A percentile compares a stretch with the other conserved stretches of the same genome.
Conservation (phyloP, 2,329 filamentous ascomycete genomes). For the Trichothecium roseum region DNA sequence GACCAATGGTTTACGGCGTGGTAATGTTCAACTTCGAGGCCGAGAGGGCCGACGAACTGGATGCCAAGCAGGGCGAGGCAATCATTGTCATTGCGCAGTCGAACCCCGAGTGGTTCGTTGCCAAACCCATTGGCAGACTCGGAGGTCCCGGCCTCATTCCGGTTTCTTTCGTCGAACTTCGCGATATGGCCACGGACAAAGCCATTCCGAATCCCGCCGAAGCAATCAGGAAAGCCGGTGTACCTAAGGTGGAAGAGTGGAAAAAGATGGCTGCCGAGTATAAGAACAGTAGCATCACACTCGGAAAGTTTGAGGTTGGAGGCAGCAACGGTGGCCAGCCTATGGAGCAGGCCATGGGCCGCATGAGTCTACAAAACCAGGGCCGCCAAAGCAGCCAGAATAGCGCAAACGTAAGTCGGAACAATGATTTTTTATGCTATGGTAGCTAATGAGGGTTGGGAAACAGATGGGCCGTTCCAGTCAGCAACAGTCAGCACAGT, state of each 20-base stretch:
- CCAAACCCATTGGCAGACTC: conserved; percentile 95
- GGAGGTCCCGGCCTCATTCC: conserved; percentile 92
- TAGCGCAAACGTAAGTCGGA: conserved; percentile 35
- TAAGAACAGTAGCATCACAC: conserved; percentile 95
- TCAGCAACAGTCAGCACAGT: conserved; percentile 3
- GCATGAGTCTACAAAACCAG: conserved; percentile 61
- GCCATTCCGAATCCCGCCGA: conserved; percentile 74
- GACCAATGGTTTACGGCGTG: conserved; percentile 90
- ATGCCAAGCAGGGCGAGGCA: conserved; percentile 88
- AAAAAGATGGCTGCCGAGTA: conserved; percentile 99
- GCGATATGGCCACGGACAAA: conserved; percentile 82
- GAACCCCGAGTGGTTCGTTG: conserved; percentile 98
- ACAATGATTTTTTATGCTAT: too few species aligned
- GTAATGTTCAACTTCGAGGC: conserved; percentile 97
- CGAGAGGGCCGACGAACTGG: conserved; percentile 88
- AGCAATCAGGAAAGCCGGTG: conserved; percentile 77
- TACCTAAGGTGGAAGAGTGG: conserved; percentile 96
- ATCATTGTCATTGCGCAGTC: conserved; percentile 99
- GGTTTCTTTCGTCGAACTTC: conserved; percentile 91
- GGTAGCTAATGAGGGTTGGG: too few species aligned
- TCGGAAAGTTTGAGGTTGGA: conserved; percentile 71
- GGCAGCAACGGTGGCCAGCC: conserved; percentile 26
- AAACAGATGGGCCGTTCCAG: neutral
- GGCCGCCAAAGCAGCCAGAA: conserved; percentile 38
- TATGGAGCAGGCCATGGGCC: conserved; percentile 62